These are phyloP conservation scores for Fusarium agapanthi DNA, from an alignment of 2,329 filamentous ascomycete genomes.

Conservation along the genomic window DNA sequence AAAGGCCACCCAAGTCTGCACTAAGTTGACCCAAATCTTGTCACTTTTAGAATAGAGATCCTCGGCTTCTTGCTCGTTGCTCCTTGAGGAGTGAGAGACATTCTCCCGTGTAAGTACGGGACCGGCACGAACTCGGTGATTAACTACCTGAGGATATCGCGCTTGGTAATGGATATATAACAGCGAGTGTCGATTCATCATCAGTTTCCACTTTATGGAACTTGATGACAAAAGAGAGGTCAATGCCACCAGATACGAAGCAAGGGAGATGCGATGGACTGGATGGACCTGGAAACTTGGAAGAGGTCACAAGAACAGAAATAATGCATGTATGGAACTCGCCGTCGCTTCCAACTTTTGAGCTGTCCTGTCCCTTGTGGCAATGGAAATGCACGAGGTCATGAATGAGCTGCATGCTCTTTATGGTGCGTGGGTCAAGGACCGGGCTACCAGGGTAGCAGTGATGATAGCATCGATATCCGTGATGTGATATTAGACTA, in stretches of 20 bases:
- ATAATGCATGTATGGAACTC: neutral
- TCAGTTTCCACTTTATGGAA: conserved; percentile 15
- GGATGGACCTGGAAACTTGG: neutral
- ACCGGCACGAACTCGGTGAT: neutral
- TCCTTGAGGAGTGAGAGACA: neutral
- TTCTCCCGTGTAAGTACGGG: neutral
- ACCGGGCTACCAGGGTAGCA: neutral
- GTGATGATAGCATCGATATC: neutral
- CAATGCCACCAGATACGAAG: neutral
- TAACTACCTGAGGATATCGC: neutral
- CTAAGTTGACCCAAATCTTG: neutral
- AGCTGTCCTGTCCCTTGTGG: neutral
- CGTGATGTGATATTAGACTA: neutral
- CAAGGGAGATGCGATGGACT: neutral
- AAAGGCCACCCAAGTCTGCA: neutral
- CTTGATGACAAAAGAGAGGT: neutral
- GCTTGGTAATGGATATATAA: conserved; percentile 5
- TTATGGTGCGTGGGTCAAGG: conserved; percentile 20
- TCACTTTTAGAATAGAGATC: neutral
- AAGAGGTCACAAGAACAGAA: neutral
- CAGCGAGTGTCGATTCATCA: neutral
- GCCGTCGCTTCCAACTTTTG: neutral
- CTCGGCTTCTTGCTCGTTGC: neutral
- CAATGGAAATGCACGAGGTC: neutral
- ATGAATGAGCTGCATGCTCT: conserved; percentile 32